phyloP scores from a whole-genome alignment of 805 yeast genomes.

The Candida gorgasii region DNA sequence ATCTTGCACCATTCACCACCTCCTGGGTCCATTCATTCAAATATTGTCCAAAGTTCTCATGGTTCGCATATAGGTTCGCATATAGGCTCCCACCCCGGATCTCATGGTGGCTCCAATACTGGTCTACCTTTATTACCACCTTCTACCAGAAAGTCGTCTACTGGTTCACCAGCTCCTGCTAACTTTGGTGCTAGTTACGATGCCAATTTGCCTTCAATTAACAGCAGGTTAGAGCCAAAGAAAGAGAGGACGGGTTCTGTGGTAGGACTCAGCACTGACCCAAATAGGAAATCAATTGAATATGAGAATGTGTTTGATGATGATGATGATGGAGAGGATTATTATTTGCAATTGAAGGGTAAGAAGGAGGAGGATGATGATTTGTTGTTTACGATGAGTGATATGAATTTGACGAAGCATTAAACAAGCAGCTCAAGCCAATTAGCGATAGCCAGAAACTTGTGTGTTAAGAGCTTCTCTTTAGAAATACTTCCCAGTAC shows the following conservation, averaged over 20 bases:
- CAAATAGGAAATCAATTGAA: conserved; percentile 29
- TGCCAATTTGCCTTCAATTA: conserved; percentile 29
- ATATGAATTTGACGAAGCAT: conserved; percentile 53
- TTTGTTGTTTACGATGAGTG: conserved; percentile 70
- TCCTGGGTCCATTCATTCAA: background rate
- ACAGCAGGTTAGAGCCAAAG: conserved; percentile 26
- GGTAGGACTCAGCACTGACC: conserved; percentile 38
- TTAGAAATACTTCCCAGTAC: too few species aligned
- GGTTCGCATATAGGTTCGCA: background rate
- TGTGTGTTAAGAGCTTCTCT: too few species aligned
- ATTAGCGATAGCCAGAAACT: too few species aligned
- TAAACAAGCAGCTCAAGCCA: too few species aligned
- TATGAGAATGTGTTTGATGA: conserved; percentile 46
- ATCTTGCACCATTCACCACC: conserved; percentile 24
- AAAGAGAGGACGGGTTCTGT: conserved; percentile 6
- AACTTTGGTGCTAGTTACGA: conserved; percentile 9
- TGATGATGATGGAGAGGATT: conserved; percentile 49
- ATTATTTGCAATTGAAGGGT: conserved; percentile 17
- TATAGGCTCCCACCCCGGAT: too few species aligned
- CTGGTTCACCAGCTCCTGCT: conserved; percentile 14
- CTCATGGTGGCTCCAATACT: background rate
- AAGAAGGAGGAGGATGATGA: conserved; percentile 53
- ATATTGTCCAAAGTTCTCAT: background rate
- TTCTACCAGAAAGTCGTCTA: conserved; percentile 27
- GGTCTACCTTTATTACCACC: conserved; percentile 1